Conservation (phyloP, 345 rosid species). For the Barbarea vulgaris region DNA sequence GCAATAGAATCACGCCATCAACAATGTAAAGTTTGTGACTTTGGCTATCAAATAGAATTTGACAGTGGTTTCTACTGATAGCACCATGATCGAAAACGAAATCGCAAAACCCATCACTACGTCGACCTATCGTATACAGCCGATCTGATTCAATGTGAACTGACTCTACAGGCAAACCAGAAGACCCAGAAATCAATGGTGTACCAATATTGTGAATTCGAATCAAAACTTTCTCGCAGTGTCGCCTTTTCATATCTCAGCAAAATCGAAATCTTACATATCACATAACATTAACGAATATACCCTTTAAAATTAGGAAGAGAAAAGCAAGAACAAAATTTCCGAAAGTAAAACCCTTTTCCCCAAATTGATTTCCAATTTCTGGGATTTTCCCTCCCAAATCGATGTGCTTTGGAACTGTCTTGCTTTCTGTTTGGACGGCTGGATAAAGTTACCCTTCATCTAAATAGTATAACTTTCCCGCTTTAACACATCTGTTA, state of each 20-base stretch:
- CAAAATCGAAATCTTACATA: conserved; percentile 30
- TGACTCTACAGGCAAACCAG: conserved; percentile 47
- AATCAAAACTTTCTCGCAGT: conserved; percentile 48
- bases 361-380: conserved; percentile 9
- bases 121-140: conserved; percentile 64
- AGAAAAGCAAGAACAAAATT: too few relatives aligned
- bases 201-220: conserved; percentile 49
- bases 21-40: conserved; percentile 55
- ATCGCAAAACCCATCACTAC: conserved; percentile 44
- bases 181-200: conserved; percentile 54
- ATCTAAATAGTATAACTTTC: conserved; percentile 5
- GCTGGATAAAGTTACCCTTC: not conserved
- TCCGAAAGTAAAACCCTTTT: conserved; percentile 22
- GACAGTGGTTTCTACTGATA: conserved; percentile 78
- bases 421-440: conserved; percentile 19
- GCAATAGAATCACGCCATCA: conserved; percentile 51
- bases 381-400: conserved; percentile 45
- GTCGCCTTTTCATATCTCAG: conserved; percentile 39
- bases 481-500: conserved; percentile 8
- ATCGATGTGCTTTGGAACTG: conserved; percentile 26
- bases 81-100: conserved; percentile 47
- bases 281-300: not conserved
- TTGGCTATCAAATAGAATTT: conserved; percentile 59
- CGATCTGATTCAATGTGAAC: conserved; percentile 56
- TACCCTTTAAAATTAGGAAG: not conserved